Base-by-base conservation (phyloP, 257 asterid genomes). In the Mentha longifolia region DNA sequence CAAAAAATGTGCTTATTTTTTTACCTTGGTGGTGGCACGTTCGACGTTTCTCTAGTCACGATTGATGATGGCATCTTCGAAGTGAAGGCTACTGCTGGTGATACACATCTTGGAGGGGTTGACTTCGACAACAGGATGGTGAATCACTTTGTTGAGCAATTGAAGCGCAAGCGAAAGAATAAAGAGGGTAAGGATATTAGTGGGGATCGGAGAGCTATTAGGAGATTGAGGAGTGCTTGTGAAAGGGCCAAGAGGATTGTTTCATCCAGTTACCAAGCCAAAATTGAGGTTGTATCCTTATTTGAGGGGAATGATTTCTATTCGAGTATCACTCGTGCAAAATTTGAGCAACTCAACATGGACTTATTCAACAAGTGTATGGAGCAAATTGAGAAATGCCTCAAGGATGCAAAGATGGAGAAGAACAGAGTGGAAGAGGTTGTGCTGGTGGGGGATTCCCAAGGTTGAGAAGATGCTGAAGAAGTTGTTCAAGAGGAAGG, bases 11-110 rank as follows among this genome's bases (percentile, higher is more conserved):
- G 17, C n/a, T 55, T 2, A 55, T 55, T 5, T 55, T 55, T 55
- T 12, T 9, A 54, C n/a, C 61, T 54, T 54, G 61, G 61, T 10
- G 61, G 61, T 22, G 61, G 61, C 61, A 54, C 61, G n/a, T 54
- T 54, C 8, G 35, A 54, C 1, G 61, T 22, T 6, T 54, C 61
- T 54, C 7, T 22, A 13, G 61, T 25, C 9, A 22, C 14, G 9
- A 22, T 22, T 54, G 35, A 22, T 2, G 35, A 11, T 2, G 61
- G 35, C 3, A 11, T 22, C 61, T 20, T 54, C 0, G 37, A 54
- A 54, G 61, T 54, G 61, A 54, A 54, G 35, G 61, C 35, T 10
- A 22, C n/a, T 54, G 61, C 61, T 2, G 61, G 61, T 1, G 61
- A 54, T 54, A 54, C 61, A 10, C 61, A 54, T 54, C 61, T 54